Evolutionary conservation across 2,329 filamentous ascomycete genomes (phyloP).

Genomic region (Monilinia vaccinii-corymbosi): DNA sequence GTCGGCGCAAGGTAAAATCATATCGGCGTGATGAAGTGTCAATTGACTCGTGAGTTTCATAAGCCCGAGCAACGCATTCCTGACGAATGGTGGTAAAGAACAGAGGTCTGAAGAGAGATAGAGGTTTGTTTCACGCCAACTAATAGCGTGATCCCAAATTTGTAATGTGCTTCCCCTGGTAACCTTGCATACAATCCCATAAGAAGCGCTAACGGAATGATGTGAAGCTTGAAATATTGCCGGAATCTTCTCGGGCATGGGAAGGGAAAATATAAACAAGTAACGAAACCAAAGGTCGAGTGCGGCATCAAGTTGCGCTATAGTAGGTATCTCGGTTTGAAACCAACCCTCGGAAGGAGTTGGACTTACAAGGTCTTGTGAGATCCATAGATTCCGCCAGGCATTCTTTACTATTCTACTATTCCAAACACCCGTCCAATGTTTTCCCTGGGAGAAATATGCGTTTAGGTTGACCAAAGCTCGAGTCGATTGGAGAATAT

Average conservation of each 20-base stretch:
- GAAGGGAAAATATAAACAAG: slow-evolving; percentile 40
- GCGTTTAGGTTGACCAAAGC: slow-evolving; percentile 24
- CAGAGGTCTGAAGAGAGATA: slow-evolving; percentile 25
- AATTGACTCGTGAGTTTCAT: slow-evolving; percentile 17
- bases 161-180: slow-evolving; percentile 50
- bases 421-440: slow-evolving; percentile 39
- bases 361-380: slow-evolving; percentile 35
- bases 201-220: slow-evolving; percentile 51
- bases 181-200: slow-evolving; percentile 53
- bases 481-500: slow-evolving; percentile 33
- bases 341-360: slow-evolving; percentile 36
- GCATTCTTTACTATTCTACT: slow-evolving; percentile 37
- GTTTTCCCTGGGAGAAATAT: slow-evolving; percentile 32
- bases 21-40: slow-evolving; percentile 44
- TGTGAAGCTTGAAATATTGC: slow-evolving; percentile 55
- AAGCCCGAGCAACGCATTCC: slow-evolving; percentile 25
- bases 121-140: slow-evolving; percentile 41
- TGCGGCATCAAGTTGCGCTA: slow-evolving; percentile 37
- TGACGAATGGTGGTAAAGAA: slow-evolving; percentile 21
- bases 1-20: slow-evolving; percentile 46
- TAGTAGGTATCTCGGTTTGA: slow-evolving; percentile 36
- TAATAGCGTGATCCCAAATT: slow-evolving; percentile 56
- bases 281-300: slow-evolving; percentile 38
- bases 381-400: slow-evolving; percentile 38
- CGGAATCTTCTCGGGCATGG: slow-evolving; percentile 35